Conservation (phyloP, 1,284 basidiomycete species). For the Neolentinus lepideus region DNA sequence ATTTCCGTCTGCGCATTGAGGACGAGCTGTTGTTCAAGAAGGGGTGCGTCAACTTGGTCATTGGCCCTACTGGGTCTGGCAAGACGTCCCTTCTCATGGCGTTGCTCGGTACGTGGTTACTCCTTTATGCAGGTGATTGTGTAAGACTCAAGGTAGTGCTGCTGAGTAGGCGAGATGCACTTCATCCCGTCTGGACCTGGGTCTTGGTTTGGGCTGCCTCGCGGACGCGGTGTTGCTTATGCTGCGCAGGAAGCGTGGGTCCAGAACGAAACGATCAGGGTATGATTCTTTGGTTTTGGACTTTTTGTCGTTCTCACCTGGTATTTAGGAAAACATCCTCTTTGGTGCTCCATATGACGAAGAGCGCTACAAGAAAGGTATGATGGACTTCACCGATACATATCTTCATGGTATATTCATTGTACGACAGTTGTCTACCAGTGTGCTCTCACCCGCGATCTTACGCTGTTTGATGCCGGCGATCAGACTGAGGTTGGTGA, state of each 20-base stretch:
- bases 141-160: conserved; percentile 12
- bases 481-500: conserved; percentile 70
- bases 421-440: conserved; percentile 58
- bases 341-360: conserved; percentile 36
- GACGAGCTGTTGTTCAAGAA: conserved; percentile 50
- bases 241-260: conserved; percentile 78
- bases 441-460: conserved; percentile 57
- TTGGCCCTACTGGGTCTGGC: conserved; percentile 53
- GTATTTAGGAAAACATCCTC: conserved; percentile 32
- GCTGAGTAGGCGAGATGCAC: conserved; percentile 48
- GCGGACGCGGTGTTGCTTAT: conserved; percentile 61
- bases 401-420: conserved; percentile 21
- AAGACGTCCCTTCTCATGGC: conserved; percentile 50
- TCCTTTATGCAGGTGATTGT: too few relatives aligned
- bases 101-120: conserved; percentile 34
- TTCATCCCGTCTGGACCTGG: conserved; percentile 42
- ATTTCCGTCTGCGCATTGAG: conserved; percentile 42
- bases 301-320: neutral
- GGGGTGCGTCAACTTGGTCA: conserved; percentile 53
- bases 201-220: conserved; percentile 64
- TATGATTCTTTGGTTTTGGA: conserved; percentile 8
- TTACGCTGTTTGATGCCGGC: conserved; percentile 63
- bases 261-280: conserved; percentile 44
- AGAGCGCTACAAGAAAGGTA: conserved; percentile 34
- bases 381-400: neutral